phyloP scores from a whole-genome alignment of 2,329 filamentous ascomycete genomes.

The Talaromyces sp. region DNA sequence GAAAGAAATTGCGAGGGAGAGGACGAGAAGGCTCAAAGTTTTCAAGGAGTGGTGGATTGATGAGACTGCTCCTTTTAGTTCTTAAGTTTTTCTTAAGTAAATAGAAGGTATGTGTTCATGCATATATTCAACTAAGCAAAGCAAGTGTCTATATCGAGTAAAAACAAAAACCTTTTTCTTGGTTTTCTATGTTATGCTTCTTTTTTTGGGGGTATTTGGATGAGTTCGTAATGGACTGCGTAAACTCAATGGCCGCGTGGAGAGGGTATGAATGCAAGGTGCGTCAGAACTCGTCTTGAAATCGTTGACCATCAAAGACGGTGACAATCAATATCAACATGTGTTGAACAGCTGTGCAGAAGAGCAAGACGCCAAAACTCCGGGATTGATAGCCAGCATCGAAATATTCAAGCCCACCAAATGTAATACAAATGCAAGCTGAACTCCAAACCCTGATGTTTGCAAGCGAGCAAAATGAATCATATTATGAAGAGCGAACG shows the following conservation, averaged over 20 bases:
- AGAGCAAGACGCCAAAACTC: slow-evolving; percentile 6
- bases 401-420: not conserved
- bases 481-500: too few relatives aligned
- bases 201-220: slow-evolving; percentile 18
- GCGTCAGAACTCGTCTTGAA: not conserved
- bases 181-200: slow-evolving; percentile 20
- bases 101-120: slow-evolving; percentile 1
- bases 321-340: slow-evolving; percentile 2
- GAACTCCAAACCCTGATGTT: slow-evolving; percentile 12
- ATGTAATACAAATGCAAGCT: slow-evolving; percentile 2
- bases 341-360: slow-evolving; percentile 15
- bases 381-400: not conserved
- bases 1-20: slow-evolving; percentile 48
- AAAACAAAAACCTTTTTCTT: slow-evolving; percentile 16
- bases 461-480: not conserved
- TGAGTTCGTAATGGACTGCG: not conserved
- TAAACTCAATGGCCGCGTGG: not conserved
- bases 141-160: slow-evolving; percentile 14
- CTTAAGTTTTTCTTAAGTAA: not conserved
- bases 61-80: slow-evolving; percentile 36
- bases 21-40: slow-evolving; percentile 49
- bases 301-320: slow-evolving; percentile 4
- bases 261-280: slow-evolving; percentile 15
- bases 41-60: slow-evolving; percentile 58
- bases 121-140: slow-evolving; percentile 15